A percentile compares a stretch with the other conserved stretches of the same genome.
phyloP scores from a whole-genome alignment of 306 rosid species.

The Crotalaria pallida region DNA sequence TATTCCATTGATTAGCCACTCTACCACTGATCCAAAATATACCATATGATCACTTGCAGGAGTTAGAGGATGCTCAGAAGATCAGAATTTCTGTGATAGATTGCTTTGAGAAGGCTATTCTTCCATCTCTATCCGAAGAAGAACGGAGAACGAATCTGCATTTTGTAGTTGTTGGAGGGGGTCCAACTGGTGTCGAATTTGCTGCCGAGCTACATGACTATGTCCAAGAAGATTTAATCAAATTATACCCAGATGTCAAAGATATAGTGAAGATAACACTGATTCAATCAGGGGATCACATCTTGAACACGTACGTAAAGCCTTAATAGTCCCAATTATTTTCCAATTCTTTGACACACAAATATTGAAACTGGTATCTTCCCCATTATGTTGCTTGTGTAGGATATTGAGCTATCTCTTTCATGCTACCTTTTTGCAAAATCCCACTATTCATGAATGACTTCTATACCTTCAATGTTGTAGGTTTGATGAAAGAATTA shows the following conservation, averaged over 20 bases:
- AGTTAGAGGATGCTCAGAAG: conserved; percentile 78
- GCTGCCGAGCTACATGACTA: conserved; percentile 82
- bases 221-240: conserved; percentile 57
- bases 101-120: conserved; percentile 67
- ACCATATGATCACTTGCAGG: conserved; percentile 34
- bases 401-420: background rate
- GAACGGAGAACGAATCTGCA: conserved; percentile 62
- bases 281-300: conserved; percentile 86
- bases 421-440: background rate
- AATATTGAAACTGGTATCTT: background rate
- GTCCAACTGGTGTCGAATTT: conserved; percentile 85
- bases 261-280: conserved; percentile 65
- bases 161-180: conserved; percentile 82
- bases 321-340: background rate
- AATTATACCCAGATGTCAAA: conserved; percentile 55
- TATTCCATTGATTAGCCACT: background rate
- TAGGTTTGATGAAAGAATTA: conserved; percentile 81
- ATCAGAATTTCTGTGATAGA: conserved; percentile 63
- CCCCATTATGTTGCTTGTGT: background rate
- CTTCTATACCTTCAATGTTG: conserved; percentile 7
- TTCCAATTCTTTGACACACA: background rate
- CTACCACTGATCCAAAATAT: background rate
- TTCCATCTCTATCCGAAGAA: conserved; percentile 63
- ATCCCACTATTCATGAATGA: too few species aligned
- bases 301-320: conserved; percentile 59